Evolutionary conservation across 495 filamentous ascomycete species (phyloP), one percentile per base, ranked within the genome.

Genomic region (Lindgomyces ingoldianus): DNA sequence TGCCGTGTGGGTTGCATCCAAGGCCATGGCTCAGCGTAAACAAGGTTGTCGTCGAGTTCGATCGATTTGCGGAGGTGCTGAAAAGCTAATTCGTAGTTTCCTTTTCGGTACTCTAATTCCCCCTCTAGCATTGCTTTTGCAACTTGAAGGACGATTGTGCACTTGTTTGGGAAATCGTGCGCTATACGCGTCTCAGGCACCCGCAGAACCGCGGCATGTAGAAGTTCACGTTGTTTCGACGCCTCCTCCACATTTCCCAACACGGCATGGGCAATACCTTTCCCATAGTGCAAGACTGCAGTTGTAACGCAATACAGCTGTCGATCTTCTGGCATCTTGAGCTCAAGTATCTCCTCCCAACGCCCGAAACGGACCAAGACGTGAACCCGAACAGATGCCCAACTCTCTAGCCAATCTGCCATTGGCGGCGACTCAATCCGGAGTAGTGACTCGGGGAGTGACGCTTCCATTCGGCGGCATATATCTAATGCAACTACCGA

Each of bases 381-480:
- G 68, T 90, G 87, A 11, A 88, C 77, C 9, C 83, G 80, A 75
- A 87, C 83, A 0, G 80, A 78, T 9, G 85, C 63, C 59, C 89
- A 89, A 0, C 80, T 81, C 64, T 90, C 87, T 1, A 90, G 72
- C 86, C 87, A 90, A 67, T 89, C 85, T 0, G 87, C 87, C 83
- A 90, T 85, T 0, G 87, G 87, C 6, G 87, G 87, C 0, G 83
- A 86, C 64, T 83, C 68, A 21, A 87, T 74, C 1, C 82, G 81
- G 0, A 89, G 77, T n/a, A 90, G 64, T 0, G 78, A 74, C 33
- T 88, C 85, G 0, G 87, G 78, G 16, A 90, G 74, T 0, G 81
- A 78, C 0, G 61, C 60, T 61, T 86, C 86, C 14, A 89, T 74
- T 25, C 75, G 68, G 0, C 65, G 51, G 0, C 80, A 79, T 0